Conservation (phyloP, 2,329 filamentous ascomycete genomes). For the Pestalotiopsis sp. region DNA sequence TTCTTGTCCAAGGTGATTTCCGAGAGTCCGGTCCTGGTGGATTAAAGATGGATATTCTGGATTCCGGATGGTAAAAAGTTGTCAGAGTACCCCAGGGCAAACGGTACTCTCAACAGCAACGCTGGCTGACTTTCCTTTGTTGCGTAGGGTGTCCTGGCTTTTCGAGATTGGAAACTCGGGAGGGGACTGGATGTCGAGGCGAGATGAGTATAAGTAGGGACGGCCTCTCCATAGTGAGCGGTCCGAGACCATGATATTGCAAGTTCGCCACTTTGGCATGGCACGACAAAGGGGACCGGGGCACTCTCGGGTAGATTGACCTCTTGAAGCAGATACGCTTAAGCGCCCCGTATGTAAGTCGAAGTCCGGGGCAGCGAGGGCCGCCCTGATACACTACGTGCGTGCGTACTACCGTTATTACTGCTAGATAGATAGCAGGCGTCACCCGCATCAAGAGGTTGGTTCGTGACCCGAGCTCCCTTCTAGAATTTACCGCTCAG, state of each 20-base stretch:
- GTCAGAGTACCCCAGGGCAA: not conserved
- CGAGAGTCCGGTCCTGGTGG: slow-evolving; percentile 4
- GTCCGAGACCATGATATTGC: not conserved
- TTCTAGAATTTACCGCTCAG: slow-evolving; percentile 1
- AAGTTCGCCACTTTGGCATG: slow-evolving; percentile 14
- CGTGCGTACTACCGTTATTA: too few relatives aligned
- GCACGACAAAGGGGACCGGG: slow-evolving; percentile 2
- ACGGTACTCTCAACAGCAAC: slow-evolving; percentile 10
- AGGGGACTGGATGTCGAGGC: not conserved
- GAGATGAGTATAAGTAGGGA: slow-evolving; percentile 2
- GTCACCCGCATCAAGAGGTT: slow-evolving; percentile 9
- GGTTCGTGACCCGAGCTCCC: slow-evolving; percentile 7
- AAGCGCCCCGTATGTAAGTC: slow-evolving; percentile 5
- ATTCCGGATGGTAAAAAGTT: not conserved
- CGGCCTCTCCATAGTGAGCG: not conserved
- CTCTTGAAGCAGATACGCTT: not conserved
- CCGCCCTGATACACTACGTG: not conserved
- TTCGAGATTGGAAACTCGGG: not conserved
- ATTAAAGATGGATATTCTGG: slow-evolving; percentile 2
- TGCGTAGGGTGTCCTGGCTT: slow-evolving; percentile 5
- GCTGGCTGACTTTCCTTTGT: slow-evolving; percentile 12
- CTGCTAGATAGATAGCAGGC: not conserved
- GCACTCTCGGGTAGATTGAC: slow-evolving; percentile 3
- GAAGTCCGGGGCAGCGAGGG: slow-evolving; percentile 6
- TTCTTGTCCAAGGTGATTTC: not conserved